Base-by-base conservation (phyloP, 1,139 yeast genomes). In the Casaregolazyma suthepensis region DNA sequence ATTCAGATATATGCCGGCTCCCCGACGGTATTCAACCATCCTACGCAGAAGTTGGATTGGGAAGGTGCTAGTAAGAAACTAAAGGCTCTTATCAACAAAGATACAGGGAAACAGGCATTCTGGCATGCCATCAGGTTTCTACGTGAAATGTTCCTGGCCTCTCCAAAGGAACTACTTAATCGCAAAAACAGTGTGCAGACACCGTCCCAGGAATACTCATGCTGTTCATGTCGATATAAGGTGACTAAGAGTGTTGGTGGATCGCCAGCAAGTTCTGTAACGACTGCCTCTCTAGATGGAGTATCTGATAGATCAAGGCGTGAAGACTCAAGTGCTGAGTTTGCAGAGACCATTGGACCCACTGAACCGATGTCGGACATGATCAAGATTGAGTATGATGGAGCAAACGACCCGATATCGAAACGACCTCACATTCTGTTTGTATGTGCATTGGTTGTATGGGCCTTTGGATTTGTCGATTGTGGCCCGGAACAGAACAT, bases 1-100 rank as follows among this genome's bases (percentile, higher is more conserved):
- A 79, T 86, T 54, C 87, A 86, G 52, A 83, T 86, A 7, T 84
- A 75, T 66, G 85, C 91, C 5, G 96, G 96, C 1, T 86, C 90
- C 1, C 93, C 94, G 0, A 82, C 86, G 64, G 78, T 89, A 60
- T 85, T 87, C 82, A 87, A 87, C 66, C 94, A 87, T 29, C 77
- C 75, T 52, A 86, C 89, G 1, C 53, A 93, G 79, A 63, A 77
- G 78, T 60, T 72, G 71, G 56, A 73, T 76, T 37, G 86, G 80
- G 23, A 79, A 75, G 60, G 72, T 73, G 43, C 79, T 81, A 63
- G 55, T 1, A 51, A 53, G 15, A 50, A 49, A 45, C 49, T 59
- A 31, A 47, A 51, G 12, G 59, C 54, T 15, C 45, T 57, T 42
- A 56, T 59, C 18, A 46, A 53, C 26, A 53, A 53, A 31, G 43